A percentile compares a stretch with the other conserved stretches of the same genome.
Evolutionary conservation across 1,139 yeast genomes (phyloP).

Genomic region (Pichia inconspicua): DNA sequence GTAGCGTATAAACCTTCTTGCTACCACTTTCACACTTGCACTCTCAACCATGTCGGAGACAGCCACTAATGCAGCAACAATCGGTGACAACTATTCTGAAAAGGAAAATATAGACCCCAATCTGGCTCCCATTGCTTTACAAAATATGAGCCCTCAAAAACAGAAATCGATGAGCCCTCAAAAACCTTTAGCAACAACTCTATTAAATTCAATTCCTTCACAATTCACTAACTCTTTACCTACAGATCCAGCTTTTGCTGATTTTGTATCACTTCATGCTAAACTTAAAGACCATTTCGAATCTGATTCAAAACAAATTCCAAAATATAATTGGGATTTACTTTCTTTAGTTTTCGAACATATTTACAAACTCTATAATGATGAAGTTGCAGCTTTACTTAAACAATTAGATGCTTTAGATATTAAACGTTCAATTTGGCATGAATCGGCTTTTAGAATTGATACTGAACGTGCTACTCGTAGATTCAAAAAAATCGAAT

Average conservation of each 20-base stretch:
- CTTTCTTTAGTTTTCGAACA: slow-evolving; percentile 17
- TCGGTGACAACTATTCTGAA: background rate
- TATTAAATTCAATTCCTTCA: background rate
- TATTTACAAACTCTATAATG: slow-evolving; percentile 16
- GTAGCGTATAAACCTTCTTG: too few species aligned
- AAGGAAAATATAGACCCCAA: too few species aligned
- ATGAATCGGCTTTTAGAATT: slow-evolving; percentile 19
- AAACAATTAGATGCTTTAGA: slow-evolving; percentile 18
- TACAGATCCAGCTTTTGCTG: slow-evolving; percentile 7
- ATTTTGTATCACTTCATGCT: slow-evolving; percentile 5
- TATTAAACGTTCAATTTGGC: slow-evolving; percentile 20
- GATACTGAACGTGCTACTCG: slow-evolving; percentile 18
- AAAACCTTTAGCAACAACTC: background rate
- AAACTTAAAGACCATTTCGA: background rate
- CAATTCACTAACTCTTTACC: background rate
- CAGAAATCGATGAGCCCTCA: background rate
- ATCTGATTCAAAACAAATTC: slow-evolving; percentile 8
- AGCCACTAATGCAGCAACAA: background rate
- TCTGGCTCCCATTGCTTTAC: too few species aligned
- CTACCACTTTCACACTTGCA: background rate
- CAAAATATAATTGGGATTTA: slow-evolving; percentile 19
- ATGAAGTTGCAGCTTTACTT: slow-evolving; percentile 18
- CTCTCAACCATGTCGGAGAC: background rate
- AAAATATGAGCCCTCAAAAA: background rate
- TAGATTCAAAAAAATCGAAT: slow-evolving; percentile 13